Evolutionary conservation across 768 basidiomycete species (phyloP).

Genomic region (Trametes punicea): DNA sequence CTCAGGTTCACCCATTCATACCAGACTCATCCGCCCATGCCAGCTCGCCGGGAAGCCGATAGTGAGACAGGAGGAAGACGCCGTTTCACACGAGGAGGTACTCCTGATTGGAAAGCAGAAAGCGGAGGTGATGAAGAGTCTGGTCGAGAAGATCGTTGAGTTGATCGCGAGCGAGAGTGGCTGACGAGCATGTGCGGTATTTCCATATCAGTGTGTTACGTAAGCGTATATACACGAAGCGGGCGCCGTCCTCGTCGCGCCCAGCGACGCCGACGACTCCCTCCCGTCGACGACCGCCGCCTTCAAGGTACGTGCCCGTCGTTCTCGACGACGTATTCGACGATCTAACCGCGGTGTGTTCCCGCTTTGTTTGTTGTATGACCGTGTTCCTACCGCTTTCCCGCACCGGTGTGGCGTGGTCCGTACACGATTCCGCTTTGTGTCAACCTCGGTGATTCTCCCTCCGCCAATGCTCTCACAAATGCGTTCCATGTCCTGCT

Average conservation of each 20-base stretch:
- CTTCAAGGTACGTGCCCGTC: conserved; percentile 12
- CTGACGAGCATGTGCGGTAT: conserved; percentile 9
- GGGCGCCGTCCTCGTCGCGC: not conserved
- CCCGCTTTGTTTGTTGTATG: not conserved
- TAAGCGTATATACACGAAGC: conserved; percentile 14
- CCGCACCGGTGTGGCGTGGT: not conserved
- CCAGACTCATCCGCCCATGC: not conserved
- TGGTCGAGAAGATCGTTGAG: conserved; percentile 67
- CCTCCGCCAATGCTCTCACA: not conserved
- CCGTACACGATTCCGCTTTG: not conserved
- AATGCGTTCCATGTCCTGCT: not conserved
- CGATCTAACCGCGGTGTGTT: not conserved
- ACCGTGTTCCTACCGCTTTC: not conserved
- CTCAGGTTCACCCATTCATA: conserved; percentile 1
- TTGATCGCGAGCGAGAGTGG: conserved; percentile 15
- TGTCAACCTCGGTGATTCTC: not conserved
- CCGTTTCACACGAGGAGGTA: conserved; percentile 80
- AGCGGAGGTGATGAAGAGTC: conserved; percentile 64
- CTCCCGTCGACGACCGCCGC: conserved; percentile 1
- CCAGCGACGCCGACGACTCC: conserved; percentile 17
- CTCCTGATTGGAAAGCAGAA: conserved; percentile 60
- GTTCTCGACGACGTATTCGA: conserved; percentile 2
- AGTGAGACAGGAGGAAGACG: conserved; percentile 37
- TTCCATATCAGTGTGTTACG: conserved; percentile 15
- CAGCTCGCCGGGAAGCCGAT: conserved; percentile 62